A percentile compares a stretch with the other conserved stretches of the same genome.
Conservation (phyloP, 352 stramenopile genomes). For the Phytophthora melonis region DNA sequence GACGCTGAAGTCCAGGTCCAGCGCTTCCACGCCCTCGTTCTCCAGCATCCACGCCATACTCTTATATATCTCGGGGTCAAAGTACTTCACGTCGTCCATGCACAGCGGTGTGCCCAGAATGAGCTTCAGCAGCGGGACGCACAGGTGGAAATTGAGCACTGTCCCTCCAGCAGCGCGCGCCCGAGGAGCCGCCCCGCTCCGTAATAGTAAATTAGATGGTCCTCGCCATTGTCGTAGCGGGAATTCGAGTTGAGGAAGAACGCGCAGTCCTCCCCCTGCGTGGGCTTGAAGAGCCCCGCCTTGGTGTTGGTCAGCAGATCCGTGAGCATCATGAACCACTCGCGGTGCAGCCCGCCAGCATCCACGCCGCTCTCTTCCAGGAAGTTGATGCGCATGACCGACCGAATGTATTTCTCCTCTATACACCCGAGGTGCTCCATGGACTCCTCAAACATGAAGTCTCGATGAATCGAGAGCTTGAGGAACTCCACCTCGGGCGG, state of each 20-base stretch:
- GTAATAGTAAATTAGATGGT: constrained; percentile 79
- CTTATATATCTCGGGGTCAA: constrained; percentile 67
- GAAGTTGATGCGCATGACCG: constrained; percentile 83
- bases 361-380: constrained; percentile 83
- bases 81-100: constrained; percentile 94
- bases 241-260: constrained; percentile 81
- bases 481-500: constrained; percentile 56
- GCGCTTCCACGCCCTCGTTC: constrained; percentile 59
- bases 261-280: constrained; percentile 58
- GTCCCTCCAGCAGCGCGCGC: constrained; percentile 90
- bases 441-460: constrained; percentile 72
- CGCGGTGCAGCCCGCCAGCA: constrained; percentile 85
- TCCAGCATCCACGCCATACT: constrained; percentile 77
- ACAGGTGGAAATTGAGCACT: constrained; percentile 95
- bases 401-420: constrained; percentile 61
- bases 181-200: constrained; percentile 66
- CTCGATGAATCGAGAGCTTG: constrained; percentile 57
- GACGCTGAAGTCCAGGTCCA: constrained; percentile 75
- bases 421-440: constrained; percentile 70
- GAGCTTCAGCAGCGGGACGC: constrained; percentile 97
- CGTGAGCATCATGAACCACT: constrained; percentile 90
- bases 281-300: constrained; percentile 64
- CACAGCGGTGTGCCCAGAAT: constrained; percentile 95
- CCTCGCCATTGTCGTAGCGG: constrained; percentile 57
- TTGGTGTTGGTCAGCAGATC: constrained; percentile 58